These are phyloP conservation scores for Hyphopichia pseudoburtonii DNA, from an alignment of 1,139 yeast species.

Conservation along the genomic window DNA sequence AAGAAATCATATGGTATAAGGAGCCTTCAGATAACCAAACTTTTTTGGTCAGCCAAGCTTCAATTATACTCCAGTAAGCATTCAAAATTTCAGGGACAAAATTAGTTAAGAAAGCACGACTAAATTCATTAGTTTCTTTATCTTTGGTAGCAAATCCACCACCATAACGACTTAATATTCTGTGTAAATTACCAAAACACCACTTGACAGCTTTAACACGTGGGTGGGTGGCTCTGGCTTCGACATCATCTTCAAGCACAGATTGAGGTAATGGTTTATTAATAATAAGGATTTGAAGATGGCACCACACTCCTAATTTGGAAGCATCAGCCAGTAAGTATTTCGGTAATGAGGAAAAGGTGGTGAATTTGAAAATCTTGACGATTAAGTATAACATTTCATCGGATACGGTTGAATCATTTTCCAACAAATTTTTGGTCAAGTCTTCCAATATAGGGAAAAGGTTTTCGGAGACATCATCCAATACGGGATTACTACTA, in stretches of 20 bases:
- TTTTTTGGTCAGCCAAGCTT: conserved; percentile 56
- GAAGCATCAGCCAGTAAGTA: conserved; percentile 49
- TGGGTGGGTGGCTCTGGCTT: conserved; percentile 38
- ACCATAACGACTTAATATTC: conserved; percentile 58
- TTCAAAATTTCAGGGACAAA: conserved; percentile 63
- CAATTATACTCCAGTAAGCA: conserved; percentile 59
- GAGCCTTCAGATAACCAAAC: conserved; percentile 62
- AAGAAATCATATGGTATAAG: conserved; percentile 60
- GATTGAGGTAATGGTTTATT: conserved; percentile 41
- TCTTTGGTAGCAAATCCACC: conserved; percentile 44
- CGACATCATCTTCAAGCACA: conserved; percentile 35
- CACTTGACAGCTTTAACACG: conserved; percentile 67
- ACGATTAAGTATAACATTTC: conserved; percentile 61
- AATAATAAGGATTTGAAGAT: conserved; percentile 54
- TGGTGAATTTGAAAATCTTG: conserved; percentile 64
- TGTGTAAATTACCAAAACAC: conserved; percentile 68
- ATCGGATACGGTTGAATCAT: conserved; percentile 36
- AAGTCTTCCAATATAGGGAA: conserved; percentile 60
- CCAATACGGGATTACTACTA: conserved; percentile 42
- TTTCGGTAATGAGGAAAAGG: conserved; percentile 56
- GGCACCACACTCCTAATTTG: conserved; percentile 64
- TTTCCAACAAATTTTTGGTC: conserved; percentile 38
- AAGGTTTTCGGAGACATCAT: conserved; percentile 43
- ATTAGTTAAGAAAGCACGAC: conserved; percentile 45
- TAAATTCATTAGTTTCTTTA: conserved; percentile 39